A percentile compares a stretch with the other conserved stretches of the same genome.
These are phyloP conservation scores for Stephania cephalantha DNA, from an alignment of 164 flowering plant genomes.

Conservation along the genomic window DNA sequence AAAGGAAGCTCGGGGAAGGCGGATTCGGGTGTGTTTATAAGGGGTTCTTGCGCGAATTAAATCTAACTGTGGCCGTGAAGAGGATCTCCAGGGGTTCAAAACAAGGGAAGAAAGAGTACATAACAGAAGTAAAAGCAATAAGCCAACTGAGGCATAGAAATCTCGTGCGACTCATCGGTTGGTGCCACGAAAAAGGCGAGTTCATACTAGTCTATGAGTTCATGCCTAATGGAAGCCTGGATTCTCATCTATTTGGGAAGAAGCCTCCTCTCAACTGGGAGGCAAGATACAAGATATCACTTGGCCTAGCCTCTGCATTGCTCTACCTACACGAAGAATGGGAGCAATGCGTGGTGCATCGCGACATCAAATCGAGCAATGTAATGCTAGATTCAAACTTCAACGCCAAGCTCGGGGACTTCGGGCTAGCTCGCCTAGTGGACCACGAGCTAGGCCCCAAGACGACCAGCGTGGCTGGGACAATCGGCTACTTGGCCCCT, in stretches of 20 bases:
- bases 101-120: slow-evolving; percentile 35
- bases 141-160: slow-evolving; percentile 28
- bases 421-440: slow-evolving; percentile 15
- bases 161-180: slow-evolving; percentile 31
- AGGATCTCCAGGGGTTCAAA: slow-evolving; percentile 23
- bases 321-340: slow-evolving; percentile 39
- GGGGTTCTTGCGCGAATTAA: slow-evolving; percentile 20
- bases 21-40: slow-evolving; percentile 24
- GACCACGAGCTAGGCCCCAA: slow-evolving; percentile 23
- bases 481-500: slow-evolving; percentile 50
- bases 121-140: slow-evolving; percentile 29
- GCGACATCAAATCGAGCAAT: slow-evolving; percentile 17
- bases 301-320: slow-evolving; percentile 18
- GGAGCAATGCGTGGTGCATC: slow-evolving; percentile 33
- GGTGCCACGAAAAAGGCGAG: slow-evolving; percentile 27
- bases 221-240: slow-evolving; percentile 37
- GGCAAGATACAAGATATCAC: slow-evolving; percentile 26
- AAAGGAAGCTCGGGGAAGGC: slow-evolving; percentile 29
- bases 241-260: slow-evolving; percentile 21
- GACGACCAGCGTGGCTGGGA: slow-evolving; percentile 13
- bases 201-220: slow-evolving; percentile 32
- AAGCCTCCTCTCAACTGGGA: slow-evolving; percentile 22
- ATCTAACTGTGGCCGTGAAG: slow-evolving; percentile 25
- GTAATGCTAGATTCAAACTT: slow-evolving; percentile 18
- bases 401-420: slow-evolving; percentile 17